phyloP scores from a whole-genome alignment of 108 stramenopile genomes.

The Seminavis robusta region DNA sequence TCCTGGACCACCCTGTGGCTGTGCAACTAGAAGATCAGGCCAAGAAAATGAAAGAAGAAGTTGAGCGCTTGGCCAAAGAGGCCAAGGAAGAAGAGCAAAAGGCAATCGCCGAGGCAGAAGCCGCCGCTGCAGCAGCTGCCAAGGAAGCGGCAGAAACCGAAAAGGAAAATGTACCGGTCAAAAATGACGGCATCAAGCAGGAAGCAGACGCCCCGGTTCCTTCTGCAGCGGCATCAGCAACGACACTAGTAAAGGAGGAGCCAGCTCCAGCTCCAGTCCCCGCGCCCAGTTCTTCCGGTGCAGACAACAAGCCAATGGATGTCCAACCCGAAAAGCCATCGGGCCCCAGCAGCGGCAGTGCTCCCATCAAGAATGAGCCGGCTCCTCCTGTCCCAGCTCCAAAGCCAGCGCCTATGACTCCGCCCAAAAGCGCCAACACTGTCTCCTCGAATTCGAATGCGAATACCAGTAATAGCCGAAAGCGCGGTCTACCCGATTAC shows the following conservation, averaged over 20 bases:
- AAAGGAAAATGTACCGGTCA: constrained; percentile 3
- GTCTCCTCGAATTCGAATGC: too few species aligned
- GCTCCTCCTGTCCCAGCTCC: too few species aligned
- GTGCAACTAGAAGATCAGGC: constrained; percentile 35
- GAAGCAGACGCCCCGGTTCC: constrained; percentile 8
- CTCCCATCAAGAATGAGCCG: too few species aligned
- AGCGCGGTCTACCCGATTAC: constrained; percentile 44
- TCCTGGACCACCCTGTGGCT: constrained; percentile 77
- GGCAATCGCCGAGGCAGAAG: constrained; percentile 11
- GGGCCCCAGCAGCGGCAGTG: too few species aligned
- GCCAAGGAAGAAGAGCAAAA: constrained; percentile 6
- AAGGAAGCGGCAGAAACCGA: constrained; percentile 1
- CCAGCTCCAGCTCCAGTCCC: too few species aligned
- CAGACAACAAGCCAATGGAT: too few species aligned
- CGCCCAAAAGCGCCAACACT: too few species aligned
- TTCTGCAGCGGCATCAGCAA: too few species aligned
- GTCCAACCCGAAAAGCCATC: too few species aligned
- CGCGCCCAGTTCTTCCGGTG: too few species aligned
- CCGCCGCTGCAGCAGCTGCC: constrained; percentile 5
- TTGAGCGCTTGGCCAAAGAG: too few species aligned
- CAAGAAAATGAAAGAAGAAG: constrained; percentile 12
- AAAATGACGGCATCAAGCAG: constrained; percentile 7
- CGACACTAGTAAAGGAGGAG: constrained; percentile 1
- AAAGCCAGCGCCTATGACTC: too few species aligned
- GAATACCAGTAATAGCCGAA: constrained; percentile 61